Evolutionary conservation across 441 rosid genomes (phyloP), one percentile per base, ranked within the genome.

Genomic region (Kokia cookei): DNA sequence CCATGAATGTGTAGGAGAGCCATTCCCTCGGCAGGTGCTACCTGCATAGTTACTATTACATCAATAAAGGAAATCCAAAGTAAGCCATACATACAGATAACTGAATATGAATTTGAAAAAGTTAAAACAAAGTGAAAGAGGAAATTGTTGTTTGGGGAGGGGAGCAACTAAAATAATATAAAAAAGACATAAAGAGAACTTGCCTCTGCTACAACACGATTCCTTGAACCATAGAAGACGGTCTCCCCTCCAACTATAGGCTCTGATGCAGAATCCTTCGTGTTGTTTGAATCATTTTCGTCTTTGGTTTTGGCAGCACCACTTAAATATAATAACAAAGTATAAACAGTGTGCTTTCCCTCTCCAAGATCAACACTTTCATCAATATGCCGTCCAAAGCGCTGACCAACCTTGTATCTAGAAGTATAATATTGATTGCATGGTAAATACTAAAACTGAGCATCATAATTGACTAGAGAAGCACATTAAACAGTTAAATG

Each of bases 1-100:
- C 98, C 99, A 73, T 92, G 99, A 75, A 96, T 85, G 78, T 96
- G 98, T 47, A 93, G 76, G 37, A 96, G 95, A 76, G 98, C 97
- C 98, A 86, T 90, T 59, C 98, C 98, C 88, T 92, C 98, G 6
- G 76, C n/a, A 59, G 98, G 99, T 80, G 92, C 95, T 66, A 96
- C 97, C 97, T 91, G 68, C 26, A 78, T 42, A 40, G 59, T 58
- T 66, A 51, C 54, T 73, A 72, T 43, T 65, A 53, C 55, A 80
- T 26, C 59, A 65, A 57, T 53, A 22, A 13, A 24, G 61, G 29
- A 42, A 22, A 53, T 1, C 47, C 2, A 29, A 67, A 65, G 48
- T 57, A 40, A 58, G 47, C 75, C 26, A 24, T 3, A 45, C 26
- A 24, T 3, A 45, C 17, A 15, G 27, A n/a, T 14, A 63, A 47